phyloP scores from a whole-genome alignment of 305 asterid species.

The Withania somnifera region DNA sequence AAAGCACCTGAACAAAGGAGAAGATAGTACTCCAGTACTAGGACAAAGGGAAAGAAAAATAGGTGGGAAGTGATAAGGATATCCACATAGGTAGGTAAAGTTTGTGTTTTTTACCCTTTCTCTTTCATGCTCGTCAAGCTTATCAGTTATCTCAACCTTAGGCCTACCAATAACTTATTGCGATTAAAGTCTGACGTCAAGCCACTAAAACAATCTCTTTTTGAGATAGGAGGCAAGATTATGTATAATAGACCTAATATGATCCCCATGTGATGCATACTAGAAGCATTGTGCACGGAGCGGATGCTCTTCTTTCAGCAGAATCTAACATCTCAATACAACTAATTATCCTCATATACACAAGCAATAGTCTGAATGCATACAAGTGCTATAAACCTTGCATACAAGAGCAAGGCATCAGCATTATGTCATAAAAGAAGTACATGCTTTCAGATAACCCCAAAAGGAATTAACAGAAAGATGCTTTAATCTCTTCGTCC shows the following conservation, averaged over 20 bases:
- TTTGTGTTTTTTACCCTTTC: neutral
- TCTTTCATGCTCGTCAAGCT: neutral
- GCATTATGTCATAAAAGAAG: neutral
- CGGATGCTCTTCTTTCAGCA: neutral
- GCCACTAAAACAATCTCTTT: no score
- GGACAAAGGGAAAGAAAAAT: neutral
- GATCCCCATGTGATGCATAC: no score
- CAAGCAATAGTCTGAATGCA: no score
- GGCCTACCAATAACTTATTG: neutral
- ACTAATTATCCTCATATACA: neutral
- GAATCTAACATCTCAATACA: neutral
- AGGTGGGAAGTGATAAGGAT: conserved; percentile 10
- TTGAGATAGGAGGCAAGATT: fast-evolving
- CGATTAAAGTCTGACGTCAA: no score
- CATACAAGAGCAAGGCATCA: neutral
- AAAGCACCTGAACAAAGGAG: conserved; percentile 4
- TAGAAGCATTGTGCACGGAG: neutral
- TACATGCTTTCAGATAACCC: neutral
- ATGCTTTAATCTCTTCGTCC: neutral
- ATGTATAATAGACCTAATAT: neutral
- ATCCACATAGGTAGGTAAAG: conserved; percentile 13
- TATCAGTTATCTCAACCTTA: neutral
- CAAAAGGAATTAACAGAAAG: neutral
- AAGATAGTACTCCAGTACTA: neutral
- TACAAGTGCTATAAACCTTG: neutral